Evolutionary conservation across 2,329 filamentous ascomycete genomes (phyloP).

Genomic region (Trichoderma atrobrunneum): DNA sequence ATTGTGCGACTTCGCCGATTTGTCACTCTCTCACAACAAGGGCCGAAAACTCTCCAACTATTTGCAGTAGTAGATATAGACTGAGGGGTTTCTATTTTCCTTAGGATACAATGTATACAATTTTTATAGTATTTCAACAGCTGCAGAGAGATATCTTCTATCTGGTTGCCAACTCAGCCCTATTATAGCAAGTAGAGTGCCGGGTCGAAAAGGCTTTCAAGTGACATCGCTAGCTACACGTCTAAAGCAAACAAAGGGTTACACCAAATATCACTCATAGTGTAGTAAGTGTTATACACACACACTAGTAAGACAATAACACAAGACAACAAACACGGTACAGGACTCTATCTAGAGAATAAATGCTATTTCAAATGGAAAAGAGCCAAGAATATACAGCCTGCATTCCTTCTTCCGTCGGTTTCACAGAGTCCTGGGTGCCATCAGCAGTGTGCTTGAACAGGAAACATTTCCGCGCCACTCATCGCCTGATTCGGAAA

Average conservation of each 20-base stretch:
- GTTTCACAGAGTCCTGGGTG: not conserved
- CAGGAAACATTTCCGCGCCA: not conserved
- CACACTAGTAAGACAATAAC: not conserved
- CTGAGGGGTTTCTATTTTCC: not conserved
- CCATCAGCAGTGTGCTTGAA: not conserved
- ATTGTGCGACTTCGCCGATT: not conserved
- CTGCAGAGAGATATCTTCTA: not conserved
- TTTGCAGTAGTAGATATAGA: not conserved
- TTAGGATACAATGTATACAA: not conserved
- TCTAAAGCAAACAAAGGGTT: too few relatives aligned
- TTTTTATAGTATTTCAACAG: not conserved
- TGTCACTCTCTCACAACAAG: not conserved
- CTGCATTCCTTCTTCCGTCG: not conserved
- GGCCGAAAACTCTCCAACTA: not conserved
- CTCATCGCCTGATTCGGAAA: not conserved
- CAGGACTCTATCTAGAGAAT: not conserved
- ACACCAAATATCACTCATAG: too few relatives aligned
- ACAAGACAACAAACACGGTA: not conserved
- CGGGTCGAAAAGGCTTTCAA: too few relatives aligned
- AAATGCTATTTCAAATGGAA: not conserved
- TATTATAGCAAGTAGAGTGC: not conserved
- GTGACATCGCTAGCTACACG: too few relatives aligned
- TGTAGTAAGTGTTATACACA: too few relatives aligned
- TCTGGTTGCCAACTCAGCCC: not conserved
- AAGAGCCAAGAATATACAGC: not conserved